Conservation (phyloP, 106 monocot species). For the Agapanthus africanus region DNA sequence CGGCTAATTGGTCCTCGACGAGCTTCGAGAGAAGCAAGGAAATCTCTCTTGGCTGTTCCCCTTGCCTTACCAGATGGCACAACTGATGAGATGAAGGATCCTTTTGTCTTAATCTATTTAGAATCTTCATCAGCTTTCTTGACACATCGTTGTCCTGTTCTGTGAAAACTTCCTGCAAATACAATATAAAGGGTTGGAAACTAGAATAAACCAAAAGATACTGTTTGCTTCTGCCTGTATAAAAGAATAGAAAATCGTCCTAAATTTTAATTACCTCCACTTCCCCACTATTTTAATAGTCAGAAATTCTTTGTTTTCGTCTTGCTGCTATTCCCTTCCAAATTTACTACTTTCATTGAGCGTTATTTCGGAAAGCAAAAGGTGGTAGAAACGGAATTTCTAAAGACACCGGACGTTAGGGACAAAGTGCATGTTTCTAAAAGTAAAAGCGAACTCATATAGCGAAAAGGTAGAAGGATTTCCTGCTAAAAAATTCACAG, state of each 20-base stretch:
- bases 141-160: conserved; percentile 42
- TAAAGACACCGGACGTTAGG: too few relatives aligned
- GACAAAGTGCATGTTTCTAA: too few relatives aligned
- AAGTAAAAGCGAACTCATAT: too few relatives aligned
- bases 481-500: too few relatives aligned
- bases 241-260: background rate
- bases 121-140: conserved; percentile 37
- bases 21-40: conserved; percentile 64
- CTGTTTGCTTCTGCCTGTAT: background rate
- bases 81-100: conserved; percentile 49
- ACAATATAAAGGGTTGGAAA: background rate
- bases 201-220: background rate
- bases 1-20: conserved; percentile 58
- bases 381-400: too few relatives aligned
- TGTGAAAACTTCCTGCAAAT: conserved; percentile 40
- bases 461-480: too few relatives aligned
- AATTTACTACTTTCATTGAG: too few relatives aligned
- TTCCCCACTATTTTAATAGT: background rate
- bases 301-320: too few relatives aligned
- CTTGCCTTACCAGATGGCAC: conserved; percentile 61
- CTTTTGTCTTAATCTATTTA: conserved; percentile 40
- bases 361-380: too few relatives aligned
- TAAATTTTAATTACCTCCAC: background rate
- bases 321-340: too few relatives aligned
- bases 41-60: conserved; percentile 72